These are phyloP conservation scores for Ustilago nuda DNA, from an alignment of 1,284 basidiomycete species.

Conservation along the genomic window DNA sequence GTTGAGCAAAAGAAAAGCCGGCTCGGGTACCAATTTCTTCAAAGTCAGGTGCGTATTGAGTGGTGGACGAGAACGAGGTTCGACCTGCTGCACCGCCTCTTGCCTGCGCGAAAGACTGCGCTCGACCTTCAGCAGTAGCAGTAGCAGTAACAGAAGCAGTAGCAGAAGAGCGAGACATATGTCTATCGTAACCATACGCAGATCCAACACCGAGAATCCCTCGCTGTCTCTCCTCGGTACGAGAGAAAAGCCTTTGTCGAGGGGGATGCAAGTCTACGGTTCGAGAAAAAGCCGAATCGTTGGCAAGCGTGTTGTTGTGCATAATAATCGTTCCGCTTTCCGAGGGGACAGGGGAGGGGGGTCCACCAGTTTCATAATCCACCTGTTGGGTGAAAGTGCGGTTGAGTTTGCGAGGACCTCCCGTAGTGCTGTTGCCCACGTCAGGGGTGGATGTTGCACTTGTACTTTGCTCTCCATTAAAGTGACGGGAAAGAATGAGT, in stretches of 20 bases:
- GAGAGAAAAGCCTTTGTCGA: conserved; percentile 44
- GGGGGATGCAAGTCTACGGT: conserved; percentile 13
- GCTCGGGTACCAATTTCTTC: conserved; percentile 56
- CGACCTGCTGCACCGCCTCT: conserved; percentile 30
- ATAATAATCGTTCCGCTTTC: conserved; percentile 55
- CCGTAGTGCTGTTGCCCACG: conserved; percentile 3
- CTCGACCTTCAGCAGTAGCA: not conserved
- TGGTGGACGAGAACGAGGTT: conserved; percentile 37
- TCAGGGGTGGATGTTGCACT: conserved; percentile 27
- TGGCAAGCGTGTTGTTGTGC: conserved; percentile 34
- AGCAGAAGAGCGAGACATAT: conserved; percentile 31
- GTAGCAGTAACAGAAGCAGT: conserved; percentile 6
- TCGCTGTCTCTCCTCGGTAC: conserved; percentile 56
- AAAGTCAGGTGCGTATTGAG: conserved; percentile 62
- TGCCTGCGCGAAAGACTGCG: conserved; percentile 32
- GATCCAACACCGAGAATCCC: conserved; percentile 57
- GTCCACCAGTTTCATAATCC: conserved; percentile 64
- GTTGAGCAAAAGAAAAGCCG: conserved; percentile 77
- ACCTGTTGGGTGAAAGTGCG: conserved; percentile 65
- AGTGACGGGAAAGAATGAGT: conserved; percentile 44
- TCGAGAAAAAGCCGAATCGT: conserved; percentile 55
- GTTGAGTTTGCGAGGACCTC: conserved; percentile 27
- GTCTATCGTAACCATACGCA: conserved; percentile 57
- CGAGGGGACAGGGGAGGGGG: conserved; percentile 55
- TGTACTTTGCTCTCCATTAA: conserved; percentile 6